Evolutionary conservation across 257 asterid genomes (phyloP), one percentile per base, ranked within the genome.

Genomic region (Echium plantagineum): DNA sequence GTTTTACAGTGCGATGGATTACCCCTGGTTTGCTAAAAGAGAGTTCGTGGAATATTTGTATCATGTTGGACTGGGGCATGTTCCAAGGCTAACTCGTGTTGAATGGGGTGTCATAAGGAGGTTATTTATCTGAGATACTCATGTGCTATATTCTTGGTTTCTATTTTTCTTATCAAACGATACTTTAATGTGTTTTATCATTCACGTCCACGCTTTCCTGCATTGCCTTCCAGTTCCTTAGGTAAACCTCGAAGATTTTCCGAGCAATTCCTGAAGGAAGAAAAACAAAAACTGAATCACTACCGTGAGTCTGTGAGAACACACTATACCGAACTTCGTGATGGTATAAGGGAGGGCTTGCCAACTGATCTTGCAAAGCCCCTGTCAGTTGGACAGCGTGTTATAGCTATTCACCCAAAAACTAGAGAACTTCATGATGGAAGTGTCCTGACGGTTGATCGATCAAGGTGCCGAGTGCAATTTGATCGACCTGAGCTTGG

Each of bases 31-130:
- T 75, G 84, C 94, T 46, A 86, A 84, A 74, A 80, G 76, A 60
- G 97, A 86, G 79, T 86, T 86, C 75, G 95, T 86, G 68, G 95
- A 89, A 71, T 89, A 89, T 76, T 72, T 89, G 60, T 49, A 73
- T 76, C 94, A 89, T 79, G 95, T 84, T 38, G 95, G 97, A 65
- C 71, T 89, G 71, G 95, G 95, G 54, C 97, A 89, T 65, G 87
- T 82, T 65, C 90, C 94, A 38, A 82, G 94, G 80, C 70, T 86
- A 73, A 84, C 97, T 76, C 95, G 86, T 68, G 89, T 82, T 52
- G 97, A 89, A 57, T 89, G 97, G 97, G 85, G 95, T 64, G 95
- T 89, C 72, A 89, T 89, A 75, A 81, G 95, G 77, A 80, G 96
- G 96, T 89, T 28, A 75, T 52, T 49, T 55, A 59, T 80, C 66